Base-by-base conservation (phyloP, 2,329 filamentous ascomycete species). In the Thielaviopsis ethacetica region DNA sequence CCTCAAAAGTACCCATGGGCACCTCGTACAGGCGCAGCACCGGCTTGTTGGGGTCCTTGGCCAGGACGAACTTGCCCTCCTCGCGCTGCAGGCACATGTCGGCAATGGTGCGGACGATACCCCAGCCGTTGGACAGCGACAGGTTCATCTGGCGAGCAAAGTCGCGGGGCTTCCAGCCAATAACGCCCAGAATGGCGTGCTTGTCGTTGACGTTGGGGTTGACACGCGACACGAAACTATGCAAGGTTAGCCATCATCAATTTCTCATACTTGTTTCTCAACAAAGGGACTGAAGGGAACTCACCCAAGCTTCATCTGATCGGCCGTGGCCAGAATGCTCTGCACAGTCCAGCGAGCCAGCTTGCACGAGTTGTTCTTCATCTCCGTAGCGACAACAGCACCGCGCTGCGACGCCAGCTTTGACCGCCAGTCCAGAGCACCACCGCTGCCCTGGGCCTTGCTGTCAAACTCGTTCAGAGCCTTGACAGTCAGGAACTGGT, bases 291-390 rank as follows among this genome's bases (percentile, higher is more conserved):
- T 26, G 34, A 51, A 38, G 62, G 10, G 10, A 50, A 78, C 84
- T 64, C 77, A 91, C 86, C 89, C 93, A 71, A 98, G 84, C 79
- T 97, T 98, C 90, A 98, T 96, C 65, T 90, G 79, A 70, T 98
- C 93, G n/a, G 93, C 91, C 75, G 91, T 91, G 71, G 91, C 91
- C 61, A 98, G 82, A 68, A 98, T 96, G 69, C 86, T 88, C 78
- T 98, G 93, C 51, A 91, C 89, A 34, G 93, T 95, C 93, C 93
- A 98, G 71, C 93, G 81, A 61, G 93, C 93, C 63, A 98, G 84
- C 79, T 98, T 98, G 86, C 89, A 95, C 69, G 84, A 90, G 82
- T 98, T 98, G 83, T 98, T 98, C 88, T 98, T 98, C 93, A 98
- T 98, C 78, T 98, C 93, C 13, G 93, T 98, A 21, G 93, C 93